Conservation (phyloP, 1,284 basidiomycete genomes). For the Meripilus lineatus region DNA sequence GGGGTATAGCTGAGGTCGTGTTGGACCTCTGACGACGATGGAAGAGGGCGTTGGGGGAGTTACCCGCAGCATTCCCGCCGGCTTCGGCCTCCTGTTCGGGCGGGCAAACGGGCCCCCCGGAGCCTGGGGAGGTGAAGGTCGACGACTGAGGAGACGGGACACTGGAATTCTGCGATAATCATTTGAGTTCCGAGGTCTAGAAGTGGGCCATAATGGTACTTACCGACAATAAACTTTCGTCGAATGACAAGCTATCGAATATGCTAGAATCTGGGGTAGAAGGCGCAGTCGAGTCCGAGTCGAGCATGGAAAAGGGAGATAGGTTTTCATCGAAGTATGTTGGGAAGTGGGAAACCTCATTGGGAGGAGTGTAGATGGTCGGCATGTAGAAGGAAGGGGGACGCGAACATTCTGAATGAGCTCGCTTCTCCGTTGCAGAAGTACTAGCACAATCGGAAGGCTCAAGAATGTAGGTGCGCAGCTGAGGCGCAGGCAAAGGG, state of each 20-base stretch:
- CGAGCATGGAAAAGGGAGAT: not conserved
- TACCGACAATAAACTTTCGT: slow-evolving; percentile 6
- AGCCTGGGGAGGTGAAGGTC: too few relatives aligned
- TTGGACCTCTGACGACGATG: slow-evolving; percentile 18
- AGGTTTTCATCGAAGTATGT: too few relatives aligned
- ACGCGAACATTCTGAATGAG: not conserved
- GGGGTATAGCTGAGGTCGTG: slow-evolving; percentile 17
- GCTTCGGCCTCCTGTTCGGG: too few relatives aligned
- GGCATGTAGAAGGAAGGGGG: slow-evolving; percentile 1
- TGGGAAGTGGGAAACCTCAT: slow-evolving; percentile 2
- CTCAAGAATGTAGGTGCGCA: slow-evolving; percentile 7
- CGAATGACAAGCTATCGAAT: slow-evolving; percentile 7
- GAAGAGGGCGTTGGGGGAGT: slow-evolving; percentile 13
- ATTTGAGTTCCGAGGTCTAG: too few relatives aligned
- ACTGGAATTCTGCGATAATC: slow-evolving; percentile 1
- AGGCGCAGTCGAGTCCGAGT: slow-evolving; percentile 4
- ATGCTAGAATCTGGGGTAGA: slow-evolving; percentile 2
- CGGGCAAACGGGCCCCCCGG: too few relatives aligned
- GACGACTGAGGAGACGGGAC: slow-evolving; percentile 1
- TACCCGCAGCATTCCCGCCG: not conserved
- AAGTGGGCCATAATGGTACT: slow-evolving; percentile 1
- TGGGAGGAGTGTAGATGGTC: not conserved
- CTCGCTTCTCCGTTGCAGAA: slow-evolving; percentile 1
- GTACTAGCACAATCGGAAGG: not conserved
- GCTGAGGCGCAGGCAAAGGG: not conserved